Evolutionary conservation across 2,329 filamentous ascomycete species (phyloP), one percentile per base, ranked within the genome.

Genomic region (Penicillium verrucosum): DNA sequence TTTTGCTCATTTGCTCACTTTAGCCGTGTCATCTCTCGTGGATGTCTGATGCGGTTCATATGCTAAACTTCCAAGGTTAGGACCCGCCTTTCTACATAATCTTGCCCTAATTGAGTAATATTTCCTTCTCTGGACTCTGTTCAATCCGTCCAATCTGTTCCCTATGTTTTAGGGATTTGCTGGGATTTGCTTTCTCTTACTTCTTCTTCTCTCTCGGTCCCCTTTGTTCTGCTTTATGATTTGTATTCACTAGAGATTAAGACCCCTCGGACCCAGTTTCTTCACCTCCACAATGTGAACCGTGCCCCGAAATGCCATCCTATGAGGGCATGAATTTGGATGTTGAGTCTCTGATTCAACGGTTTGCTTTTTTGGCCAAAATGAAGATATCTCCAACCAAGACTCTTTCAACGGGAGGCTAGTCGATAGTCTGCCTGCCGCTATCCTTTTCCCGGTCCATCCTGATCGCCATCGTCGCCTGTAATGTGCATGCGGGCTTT

Each of bases 401-500:
- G 25, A 30, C 30, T 34, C 27, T 43, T 42, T 25, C 21, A 8
- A 18, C 29, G 23, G 41, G 27, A 50, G n/a, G n/a, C 23, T 11
- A 32, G 21, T 54, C 29, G 30, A 50, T 43, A 29, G 38, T 51
- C 4, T 44, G 16, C 4, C 62, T 51, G 61, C 62, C 62, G 58
- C 63, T 62, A 57, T 64, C 57, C 54, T 55, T 7, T 29, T 50
- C 53, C 32, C 40, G 62, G 49, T 60, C 61, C 63, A 65, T 56
- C 58, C 30, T 56, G 63, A 65, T 64, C 59, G 54, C 50, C 64
- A 43, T 59, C 21, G 18, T 40, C 51, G 43, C 55, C 60, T 62
- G 57, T n/a, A 27, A 32, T 21, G 44, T 36, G 44, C 59, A 62
- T 72, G 66, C 61, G 69, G 60, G 53, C 64, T 64, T 70, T 69